A percentile compares a stretch with the other conserved stretches of the same genome.
Evolutionary conservation across 1,284 basidiomycete species (phyloP).

Genomic region (Melampsora americana): DNA sequence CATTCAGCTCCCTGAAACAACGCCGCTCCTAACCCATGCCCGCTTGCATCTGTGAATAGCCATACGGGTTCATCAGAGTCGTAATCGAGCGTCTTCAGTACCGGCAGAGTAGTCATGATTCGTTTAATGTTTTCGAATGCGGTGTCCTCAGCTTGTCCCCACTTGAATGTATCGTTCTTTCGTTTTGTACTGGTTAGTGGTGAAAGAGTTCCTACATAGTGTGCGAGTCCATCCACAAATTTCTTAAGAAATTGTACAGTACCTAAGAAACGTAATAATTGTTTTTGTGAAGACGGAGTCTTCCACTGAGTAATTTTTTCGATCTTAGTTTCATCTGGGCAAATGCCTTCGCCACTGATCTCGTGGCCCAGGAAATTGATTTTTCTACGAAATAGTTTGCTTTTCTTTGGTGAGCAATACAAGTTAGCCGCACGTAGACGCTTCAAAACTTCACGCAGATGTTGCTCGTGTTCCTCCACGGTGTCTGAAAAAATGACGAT

Average conservation of each 20-base stretch:
- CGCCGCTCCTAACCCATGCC: too few relatives aligned
- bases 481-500: constrained; percentile 58
- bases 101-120: too few relatives aligned
- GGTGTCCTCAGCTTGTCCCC: neutral
- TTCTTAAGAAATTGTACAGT: constrained; percentile 54
- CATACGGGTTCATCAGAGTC: too few relatives aligned
- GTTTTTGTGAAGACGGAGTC: constrained; percentile 47
- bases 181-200: constrained; percentile 53
- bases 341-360: constrained; percentile 53
- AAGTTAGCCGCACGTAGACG: too few relatives aligned
- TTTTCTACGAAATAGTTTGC: constrained; percentile 51
- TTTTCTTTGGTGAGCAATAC: too few relatives aligned
- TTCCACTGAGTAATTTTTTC: too few relatives aligned
- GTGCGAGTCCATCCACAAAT: constrained; percentile 55
- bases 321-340: constrained; percentile 54
- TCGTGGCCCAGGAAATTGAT: constrained; percentile 55
- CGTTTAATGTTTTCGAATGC: too few relatives aligned
- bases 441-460: too few relatives aligned
- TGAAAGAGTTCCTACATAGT: constrained; percentile 53
- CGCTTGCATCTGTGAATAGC: too few relatives aligned
- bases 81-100: too few relatives aligned
- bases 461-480: constrained; percentile 54
- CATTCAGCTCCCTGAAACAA: neutral
- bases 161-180: neutral
- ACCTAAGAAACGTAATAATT: constrained; percentile 56